A percentile compares a stretch with the other conserved stretches of the same genome.
Conservation (phyloP, 306 rosid genomes). For the Arachis hypogaea region DNA sequence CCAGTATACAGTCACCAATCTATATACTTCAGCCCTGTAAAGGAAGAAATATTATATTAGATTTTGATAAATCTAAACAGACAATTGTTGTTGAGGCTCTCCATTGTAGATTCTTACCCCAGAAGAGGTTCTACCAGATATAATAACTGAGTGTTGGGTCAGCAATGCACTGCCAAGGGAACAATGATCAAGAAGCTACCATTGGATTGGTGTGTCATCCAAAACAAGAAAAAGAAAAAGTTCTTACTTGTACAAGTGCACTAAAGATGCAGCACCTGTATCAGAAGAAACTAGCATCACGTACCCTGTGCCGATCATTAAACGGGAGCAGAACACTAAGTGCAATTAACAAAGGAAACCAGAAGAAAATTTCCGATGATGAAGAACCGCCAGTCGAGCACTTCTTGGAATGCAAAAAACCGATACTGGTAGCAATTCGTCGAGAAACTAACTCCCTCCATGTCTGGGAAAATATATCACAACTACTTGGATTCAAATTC, state of each 20-base stretch:
- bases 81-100: not conserved
- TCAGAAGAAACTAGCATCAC: constrained; percentile 80
- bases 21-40: constrained; percentile 63
- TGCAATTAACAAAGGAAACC: constrained; percentile 97
- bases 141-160: constrained; percentile 65
- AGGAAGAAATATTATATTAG: constrained; percentile 27
- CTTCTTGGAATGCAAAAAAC: constrained; percentile 92
- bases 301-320: constrained; percentile 76
- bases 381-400: constrained; percentile 94
- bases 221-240: constrained; percentile 16
- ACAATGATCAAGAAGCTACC: constrained; percentile 31
- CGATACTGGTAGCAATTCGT: constrained; percentile 82
- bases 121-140: constrained; percentile 57
- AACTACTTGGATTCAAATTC: constrained; percentile 56
- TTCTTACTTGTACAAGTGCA: constrained; percentile 77
- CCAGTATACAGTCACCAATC: constrained; percentile 50
- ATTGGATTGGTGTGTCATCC: constrained; percentile 6
- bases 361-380: constrained; percentile 87
- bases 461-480: constrained; percentile 56
- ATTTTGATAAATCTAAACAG: constrained; percentile 1
- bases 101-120: constrained; percentile 55
- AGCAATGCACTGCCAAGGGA: constrained; percentile 67
- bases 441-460: constrained; percentile 75
- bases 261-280: constrained; percentile 86
- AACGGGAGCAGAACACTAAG: constrained; percentile 76